Percentiles rank a stretch among this genome's conserved stretches.
phyloP scores from a whole-genome alignment of 2,329 filamentous ascomycete genomes.

The Fusarium chuoi region DNA sequence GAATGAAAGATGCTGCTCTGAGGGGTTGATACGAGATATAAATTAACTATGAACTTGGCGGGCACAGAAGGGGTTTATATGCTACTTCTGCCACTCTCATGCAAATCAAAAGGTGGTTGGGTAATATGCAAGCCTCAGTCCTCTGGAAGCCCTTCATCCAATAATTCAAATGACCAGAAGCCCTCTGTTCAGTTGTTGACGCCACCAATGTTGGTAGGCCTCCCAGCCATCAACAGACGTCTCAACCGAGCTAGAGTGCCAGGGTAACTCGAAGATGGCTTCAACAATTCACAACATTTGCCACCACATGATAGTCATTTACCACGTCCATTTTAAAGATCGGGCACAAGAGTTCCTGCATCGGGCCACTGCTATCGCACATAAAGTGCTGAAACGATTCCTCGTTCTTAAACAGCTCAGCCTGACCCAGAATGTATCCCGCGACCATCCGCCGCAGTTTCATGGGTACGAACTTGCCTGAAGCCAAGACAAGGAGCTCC shows the following conservation, averaged over 20 bases:
- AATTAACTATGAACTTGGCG: not conserved
- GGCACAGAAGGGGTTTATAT: not conserved
- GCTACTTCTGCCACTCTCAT: rapidly evolving
- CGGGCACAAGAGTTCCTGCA: not conserved
- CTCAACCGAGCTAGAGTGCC: not conserved
- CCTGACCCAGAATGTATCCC: not conserved
- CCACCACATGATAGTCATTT: rapidly evolving
- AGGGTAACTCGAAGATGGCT: rapidly evolving
- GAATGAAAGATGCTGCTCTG: rapidly evolving
- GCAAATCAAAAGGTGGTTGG: too few relatives aligned
- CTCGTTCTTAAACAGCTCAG: not conserved
- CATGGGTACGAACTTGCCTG: rapidly evolving
- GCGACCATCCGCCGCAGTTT: not conserved
- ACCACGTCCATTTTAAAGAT: not conserved
- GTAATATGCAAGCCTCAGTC: not conserved
- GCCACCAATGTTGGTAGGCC: not conserved
- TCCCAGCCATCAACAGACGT: not conserved
- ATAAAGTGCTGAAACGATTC: not conserved
- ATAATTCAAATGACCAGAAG: too few relatives aligned
- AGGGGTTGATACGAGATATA: rapidly evolving
- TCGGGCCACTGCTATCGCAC: not conserved
- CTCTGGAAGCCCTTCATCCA: rapidly evolving
- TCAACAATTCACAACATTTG: rapidly evolving
- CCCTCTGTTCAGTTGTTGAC: not conserved
- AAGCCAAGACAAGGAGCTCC: not conserved